Conservation (phyloP, 768 basidiomycete genomes). For the Pleurotus salmoneostramineus region DNA sequence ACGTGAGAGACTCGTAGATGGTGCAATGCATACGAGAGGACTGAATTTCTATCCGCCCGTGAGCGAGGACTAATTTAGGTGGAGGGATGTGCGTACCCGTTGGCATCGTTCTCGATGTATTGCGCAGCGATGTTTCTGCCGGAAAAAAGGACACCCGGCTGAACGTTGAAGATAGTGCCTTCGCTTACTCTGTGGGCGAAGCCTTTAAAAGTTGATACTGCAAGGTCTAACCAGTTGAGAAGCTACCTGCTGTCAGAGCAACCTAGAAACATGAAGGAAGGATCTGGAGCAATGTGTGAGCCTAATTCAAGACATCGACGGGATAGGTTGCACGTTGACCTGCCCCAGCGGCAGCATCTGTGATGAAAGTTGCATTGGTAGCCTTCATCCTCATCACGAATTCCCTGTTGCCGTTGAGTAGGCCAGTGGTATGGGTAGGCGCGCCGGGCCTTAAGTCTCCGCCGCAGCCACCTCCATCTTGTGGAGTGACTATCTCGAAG, state of each 20-base stretch:
- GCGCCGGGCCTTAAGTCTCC: no score
- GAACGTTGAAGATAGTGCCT: constrained; percentile 27
- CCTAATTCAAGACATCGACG: no score
- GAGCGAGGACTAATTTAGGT: neutral
- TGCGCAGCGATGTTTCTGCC: constrained; percentile 33
- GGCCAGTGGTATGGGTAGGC: no score
- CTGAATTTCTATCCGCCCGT: constrained; percentile 21
- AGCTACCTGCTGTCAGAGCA: constrained; percentile 5
- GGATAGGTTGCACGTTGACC: neutral
- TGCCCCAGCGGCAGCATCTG: neutral
- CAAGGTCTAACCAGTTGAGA: no score
- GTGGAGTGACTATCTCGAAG: neutral
- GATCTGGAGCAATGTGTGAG: neutral
- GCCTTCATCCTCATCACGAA: neutral
- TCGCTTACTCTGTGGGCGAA: constrained; percentile 14
- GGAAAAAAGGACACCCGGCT: constrained; percentile 25
- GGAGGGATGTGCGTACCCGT: constrained; percentile 22
- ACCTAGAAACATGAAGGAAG: constrained; percentile 6
- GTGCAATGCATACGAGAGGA: constrained; percentile 31
- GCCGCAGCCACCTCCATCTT: neutral
- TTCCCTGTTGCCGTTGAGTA: no score
- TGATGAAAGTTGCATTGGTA: neutral
- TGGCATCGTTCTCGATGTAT: constrained; percentile 27
- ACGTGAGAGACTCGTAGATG: constrained; percentile 30
- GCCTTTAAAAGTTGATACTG: neutral